Evolutionary conservation across 441 rosid genomes (phyloP).

Genomic region (Hura crepitans): DNA sequence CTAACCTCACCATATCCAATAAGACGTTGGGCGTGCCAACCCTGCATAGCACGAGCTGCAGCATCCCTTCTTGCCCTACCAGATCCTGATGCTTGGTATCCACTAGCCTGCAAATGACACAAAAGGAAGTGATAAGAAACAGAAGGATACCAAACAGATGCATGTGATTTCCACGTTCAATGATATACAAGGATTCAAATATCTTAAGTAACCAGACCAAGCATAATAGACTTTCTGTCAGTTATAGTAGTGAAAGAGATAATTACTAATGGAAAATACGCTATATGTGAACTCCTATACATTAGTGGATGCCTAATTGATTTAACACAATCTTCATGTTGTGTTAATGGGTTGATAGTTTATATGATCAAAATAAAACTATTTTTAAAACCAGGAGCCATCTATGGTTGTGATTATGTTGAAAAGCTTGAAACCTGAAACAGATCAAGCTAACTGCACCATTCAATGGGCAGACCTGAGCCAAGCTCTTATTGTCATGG

Average conservation of each 20-base stretch:
- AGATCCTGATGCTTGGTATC: conserved; percentile 55
- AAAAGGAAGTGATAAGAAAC: neutral
- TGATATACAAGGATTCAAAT: neutral
- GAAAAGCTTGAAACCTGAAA: neutral
- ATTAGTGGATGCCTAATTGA: no score
- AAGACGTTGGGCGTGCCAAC: conserved; percentile 80
- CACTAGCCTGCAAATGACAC: conserved; percentile 39
- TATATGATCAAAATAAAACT: no score
- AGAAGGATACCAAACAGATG: neutral
- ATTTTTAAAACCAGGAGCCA: neutral
- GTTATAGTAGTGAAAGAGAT: no score
- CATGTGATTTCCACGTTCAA: conserved; percentile 2
- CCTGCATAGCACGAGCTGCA: conserved; percentile 91
- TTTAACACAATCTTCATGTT: no score
- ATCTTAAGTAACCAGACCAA: conserved; percentile 1
- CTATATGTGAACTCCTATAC: neutral
- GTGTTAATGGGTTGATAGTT: no score
- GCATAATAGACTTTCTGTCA: no score
- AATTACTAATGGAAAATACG: neutral
- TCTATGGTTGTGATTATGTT: neutral
- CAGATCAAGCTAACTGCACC: neutral
- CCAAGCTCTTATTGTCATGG: neutral
- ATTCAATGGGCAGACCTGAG: neutral
- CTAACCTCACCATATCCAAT: conserved; percentile 64
- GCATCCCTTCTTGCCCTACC: conserved; percentile 76